Base-by-base conservation (phyloP, 805 yeast species). In the Wickerhamiella brachini region DNA sequence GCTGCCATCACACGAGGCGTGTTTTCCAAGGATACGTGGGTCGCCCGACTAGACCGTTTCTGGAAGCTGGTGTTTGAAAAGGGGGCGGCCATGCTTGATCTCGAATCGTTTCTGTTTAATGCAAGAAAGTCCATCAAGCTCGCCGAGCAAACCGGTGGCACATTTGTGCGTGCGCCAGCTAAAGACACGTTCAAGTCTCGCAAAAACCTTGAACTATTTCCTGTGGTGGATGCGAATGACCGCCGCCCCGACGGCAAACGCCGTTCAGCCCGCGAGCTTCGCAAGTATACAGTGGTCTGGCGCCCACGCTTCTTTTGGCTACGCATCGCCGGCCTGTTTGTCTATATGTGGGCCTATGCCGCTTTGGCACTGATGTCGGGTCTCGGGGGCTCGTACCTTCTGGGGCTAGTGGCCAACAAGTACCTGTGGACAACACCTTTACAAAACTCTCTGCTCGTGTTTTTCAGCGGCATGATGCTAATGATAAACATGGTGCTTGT, bases 101-200 rank as follows among this genome's bases (percentile, higher is more conserved):
- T 59, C 8, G 54, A 47, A 6, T 57, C 80, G 45, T 67, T 71
- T 57, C 39, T 82, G 54, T 47, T 67, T 58, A 47, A 65, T 56
- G 63, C 65, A 1, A 62, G 64, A 34, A 64, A 69, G 2, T 58
- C 59, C 2, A 77, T 74, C 47, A 80, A 83, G 0, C 49, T n/a
- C 8, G 41, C 41, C 41, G 9, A 7, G 41, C 18, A 53, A 2
- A 62, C 61, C 10, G 83, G 85, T 64, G 98, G 98, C 3, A 70
- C 71, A 46, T 83, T 77, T 59, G 78, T 89, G 34, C 77, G 97
- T 51, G 98, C 88, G 1, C 98, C 98, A 0, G 82, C 79, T 53
- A 77, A 77, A 56, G 97, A 89, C 62, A 81, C 80, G 15, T 80
- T 83, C 20, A 78, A 90, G 0, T 70, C 87, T 52, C 75, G 74